phyloP scores from a whole-genome alignment of 352 stramenopile species.

The Globisporangium canariense region DNA sequence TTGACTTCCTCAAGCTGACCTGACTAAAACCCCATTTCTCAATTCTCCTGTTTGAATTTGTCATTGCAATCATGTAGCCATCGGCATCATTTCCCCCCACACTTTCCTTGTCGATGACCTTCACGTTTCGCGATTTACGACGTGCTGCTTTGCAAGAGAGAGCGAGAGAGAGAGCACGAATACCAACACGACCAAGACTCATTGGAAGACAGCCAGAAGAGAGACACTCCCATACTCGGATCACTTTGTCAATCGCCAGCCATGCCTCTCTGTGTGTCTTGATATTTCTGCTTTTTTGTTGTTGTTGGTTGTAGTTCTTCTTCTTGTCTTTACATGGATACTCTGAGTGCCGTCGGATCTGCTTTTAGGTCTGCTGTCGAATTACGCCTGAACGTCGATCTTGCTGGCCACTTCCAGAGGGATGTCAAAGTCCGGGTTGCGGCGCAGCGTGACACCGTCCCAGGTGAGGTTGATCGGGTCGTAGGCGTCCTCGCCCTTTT shows the following conservation, averaged over 20 bases:
- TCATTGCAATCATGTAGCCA: neutral
- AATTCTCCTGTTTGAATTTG: neutral
- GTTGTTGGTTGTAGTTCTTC: slow-evolving; percentile 6
- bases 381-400: slow-evolving; percentile 17
- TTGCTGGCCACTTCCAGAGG: slow-evolving; percentile 68
- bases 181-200: neutral
- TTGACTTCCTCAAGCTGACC: neutral
- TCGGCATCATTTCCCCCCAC: neutral
- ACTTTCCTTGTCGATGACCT: neutral
- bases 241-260: slow-evolving; percentile 1
- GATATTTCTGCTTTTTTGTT: slow-evolving; percentile 7
- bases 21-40: neutral
- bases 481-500: slow-evolving; percentile 66
- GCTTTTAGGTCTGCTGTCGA: neutral
- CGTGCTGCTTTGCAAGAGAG: no score
- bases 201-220: neutral
- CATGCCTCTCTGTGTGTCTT: neutral
- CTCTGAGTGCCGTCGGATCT: neutral
- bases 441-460: slow-evolving; percentile 74
- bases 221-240: neutral
- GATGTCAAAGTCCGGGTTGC: slow-evolving; percentile 84
- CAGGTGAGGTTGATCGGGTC: slow-evolving; percentile 82
- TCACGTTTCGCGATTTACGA: neutral
- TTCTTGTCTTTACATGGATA: slow-evolving; percentile 18
- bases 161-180: neutral